Evolutionary conservation across 148 eudicot species (phyloP).

Genomic region (Hydrangea macrophylla): DNA sequence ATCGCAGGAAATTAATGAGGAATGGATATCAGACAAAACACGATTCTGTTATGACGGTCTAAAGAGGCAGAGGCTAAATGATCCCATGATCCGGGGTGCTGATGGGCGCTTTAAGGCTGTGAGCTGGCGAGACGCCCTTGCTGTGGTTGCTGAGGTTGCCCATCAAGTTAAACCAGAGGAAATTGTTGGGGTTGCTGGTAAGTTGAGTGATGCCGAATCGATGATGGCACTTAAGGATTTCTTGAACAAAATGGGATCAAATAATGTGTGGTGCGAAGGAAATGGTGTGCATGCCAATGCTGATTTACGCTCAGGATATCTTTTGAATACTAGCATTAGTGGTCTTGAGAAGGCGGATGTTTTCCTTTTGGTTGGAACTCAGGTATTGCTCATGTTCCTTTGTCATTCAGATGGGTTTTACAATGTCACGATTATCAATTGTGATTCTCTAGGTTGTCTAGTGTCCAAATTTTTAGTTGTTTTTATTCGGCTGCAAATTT

Average conservation of each 20-base stretch:
- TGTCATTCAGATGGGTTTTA: neutral
- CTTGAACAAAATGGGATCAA: conserved; percentile 85
- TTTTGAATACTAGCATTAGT: conserved; percentile 73
- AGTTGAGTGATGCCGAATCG: conserved; percentile 94
- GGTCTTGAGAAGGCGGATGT: conserved; percentile 95
- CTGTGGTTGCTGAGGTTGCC: conserved; percentile 81
- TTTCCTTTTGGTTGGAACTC: conserved; percentile 91
- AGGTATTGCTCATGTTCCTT: conserved; percentile 46
- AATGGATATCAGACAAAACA: conserved; percentile 99
- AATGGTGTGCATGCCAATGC: conserved; percentile 77
- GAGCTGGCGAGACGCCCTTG: conserved; percentile 97
- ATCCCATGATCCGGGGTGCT: conserved; percentile 94
- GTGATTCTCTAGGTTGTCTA: neutral
- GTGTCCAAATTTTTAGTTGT: neutral
- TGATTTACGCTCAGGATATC: conserved; percentile 93
- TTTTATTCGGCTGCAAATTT: neutral
- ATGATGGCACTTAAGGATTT: conserved; percentile 95
- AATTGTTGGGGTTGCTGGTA: conserved; percentile 92
- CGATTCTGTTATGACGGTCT: conserved; percentile 96
- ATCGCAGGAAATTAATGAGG: conserved; percentile 91
- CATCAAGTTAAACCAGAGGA: conserved; percentile 81
- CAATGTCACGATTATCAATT: neutral
- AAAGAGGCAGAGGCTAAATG: conserved; percentile 97
- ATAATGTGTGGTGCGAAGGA: conserved; percentile 92
- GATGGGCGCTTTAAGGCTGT: conserved; percentile 95